These are phyloP conservation scores for Venturia asperata DNA, from an alignment of 2,329 filamentous ascomycete species.

Conservation along the genomic window DNA sequence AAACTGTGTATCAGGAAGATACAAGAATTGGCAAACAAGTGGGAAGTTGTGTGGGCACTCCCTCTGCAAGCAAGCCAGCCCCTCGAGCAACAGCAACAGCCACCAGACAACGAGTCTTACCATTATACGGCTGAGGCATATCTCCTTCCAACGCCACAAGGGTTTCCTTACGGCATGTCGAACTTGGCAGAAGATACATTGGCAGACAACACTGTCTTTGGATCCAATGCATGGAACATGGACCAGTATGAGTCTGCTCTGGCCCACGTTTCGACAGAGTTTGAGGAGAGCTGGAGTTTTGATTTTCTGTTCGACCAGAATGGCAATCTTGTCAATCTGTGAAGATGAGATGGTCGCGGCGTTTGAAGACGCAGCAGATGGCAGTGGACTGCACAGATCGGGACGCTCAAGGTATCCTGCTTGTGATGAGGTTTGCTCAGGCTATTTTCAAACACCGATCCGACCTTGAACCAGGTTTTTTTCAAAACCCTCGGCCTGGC, in stretches of 20 bases:
- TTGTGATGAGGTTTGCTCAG: too few relatives aligned
- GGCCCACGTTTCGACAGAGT: neutral
- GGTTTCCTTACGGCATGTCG: neutral
- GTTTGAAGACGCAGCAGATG: too few relatives aligned
- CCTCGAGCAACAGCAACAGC: neutral
- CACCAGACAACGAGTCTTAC: neutral
- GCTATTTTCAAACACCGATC: too few relatives aligned
- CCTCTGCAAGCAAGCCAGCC: slow-evolving; percentile 5
- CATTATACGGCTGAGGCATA: neutral
- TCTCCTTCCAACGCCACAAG: neutral
- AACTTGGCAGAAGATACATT: neutral
- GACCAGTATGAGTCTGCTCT: slow-evolving; percentile 3
- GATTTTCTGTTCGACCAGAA: slow-evolving; percentile 7
- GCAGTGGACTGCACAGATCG: too few relatives aligned
- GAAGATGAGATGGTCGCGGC: neutral
- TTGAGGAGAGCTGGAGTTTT: slow-evolving; percentile 2
- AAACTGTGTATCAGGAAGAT: slow-evolving; percentile 2
- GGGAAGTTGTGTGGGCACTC: slow-evolving; percentile 11
- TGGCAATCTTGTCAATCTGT: slow-evolving; percentile 6
- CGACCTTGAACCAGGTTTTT: too few relatives aligned
- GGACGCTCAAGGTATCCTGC: too few relatives aligned
- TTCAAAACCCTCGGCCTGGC: neutral
- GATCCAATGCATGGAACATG: neutral
- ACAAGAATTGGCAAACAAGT: neutral
- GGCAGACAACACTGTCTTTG: neutral